These are phyloP conservation scores for Xylariaceae sp. DNA, from an alignment of 2,329 filamentous ascomycete species.

Conservation along the genomic window DNA sequence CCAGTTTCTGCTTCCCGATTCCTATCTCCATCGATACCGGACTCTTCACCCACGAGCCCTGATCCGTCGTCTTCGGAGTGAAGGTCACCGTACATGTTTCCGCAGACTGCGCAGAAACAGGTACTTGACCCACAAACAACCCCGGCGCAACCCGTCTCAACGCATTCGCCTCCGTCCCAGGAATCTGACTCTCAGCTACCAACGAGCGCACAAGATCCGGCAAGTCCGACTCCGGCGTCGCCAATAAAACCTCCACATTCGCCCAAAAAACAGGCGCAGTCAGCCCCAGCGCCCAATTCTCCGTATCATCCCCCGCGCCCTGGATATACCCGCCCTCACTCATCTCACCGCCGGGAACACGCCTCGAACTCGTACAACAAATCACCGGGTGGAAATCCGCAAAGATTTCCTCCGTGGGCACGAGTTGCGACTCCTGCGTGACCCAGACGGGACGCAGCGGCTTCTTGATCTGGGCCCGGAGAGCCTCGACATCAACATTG, in stretches of 20 bases:
- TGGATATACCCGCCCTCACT: conserved; percentile 76
- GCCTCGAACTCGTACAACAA: conserved; percentile 77
- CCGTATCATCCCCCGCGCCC: conserved; percentile 89
- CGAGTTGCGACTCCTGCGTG: conserved; percentile 58
- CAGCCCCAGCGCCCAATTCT: conserved; percentile 83
- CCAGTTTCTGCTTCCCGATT: conserved; percentile 64
- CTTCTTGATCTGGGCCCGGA: conserved; percentile 56
- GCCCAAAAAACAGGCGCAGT: conserved; percentile 77
- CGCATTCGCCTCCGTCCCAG: background rate
- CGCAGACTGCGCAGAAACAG: conserved; percentile 10
- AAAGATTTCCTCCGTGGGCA: conserved; percentile 40
- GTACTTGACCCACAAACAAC: conserved; percentile 27
- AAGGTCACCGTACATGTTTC: conserved; percentile 41
- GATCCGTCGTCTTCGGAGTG: conserved; percentile 39
- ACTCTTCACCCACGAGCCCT: conserved; percentile 38
- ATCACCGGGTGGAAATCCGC: conserved; percentile 65
- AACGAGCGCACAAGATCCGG: conserved; percentile 45
- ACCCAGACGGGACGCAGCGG: conserved; percentile 78
- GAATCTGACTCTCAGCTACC: conserved; percentile 29
- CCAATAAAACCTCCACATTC: conserved; percentile 56
- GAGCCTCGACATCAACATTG: conserved; percentile 49
- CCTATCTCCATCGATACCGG: conserved; percentile 49
- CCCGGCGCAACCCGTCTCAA: conserved; percentile 33
- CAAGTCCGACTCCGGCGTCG: conserved; percentile 59
- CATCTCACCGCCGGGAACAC: conserved; percentile 62